Evolutionary conservation across 176 grass and related monocot species (phyloP).

Genomic region (Lolium multiflorum): DNA sequence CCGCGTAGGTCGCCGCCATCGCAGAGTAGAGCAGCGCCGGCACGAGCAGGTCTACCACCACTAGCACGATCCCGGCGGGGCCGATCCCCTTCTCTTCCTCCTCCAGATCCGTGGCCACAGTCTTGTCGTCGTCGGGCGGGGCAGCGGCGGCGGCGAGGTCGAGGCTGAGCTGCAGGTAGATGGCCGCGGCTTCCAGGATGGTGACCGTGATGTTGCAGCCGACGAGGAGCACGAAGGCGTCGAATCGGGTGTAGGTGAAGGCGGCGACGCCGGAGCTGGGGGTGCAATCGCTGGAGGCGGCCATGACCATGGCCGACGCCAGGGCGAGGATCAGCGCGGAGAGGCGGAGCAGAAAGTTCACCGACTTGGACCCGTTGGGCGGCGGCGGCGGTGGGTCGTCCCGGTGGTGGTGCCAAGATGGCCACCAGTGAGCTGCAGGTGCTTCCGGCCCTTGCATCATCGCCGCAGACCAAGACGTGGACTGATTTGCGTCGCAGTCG

Average conservation of each 20-base stretch:
- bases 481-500: too few relatives aligned
- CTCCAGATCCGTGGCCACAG: too few relatives aligned
- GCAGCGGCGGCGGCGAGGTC: too few relatives aligned
- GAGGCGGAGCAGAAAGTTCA: slow-evolving; percentile 34
- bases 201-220: slow-evolving; percentile 18
- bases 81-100: too few relatives aligned
- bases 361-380: slow-evolving; percentile 16
- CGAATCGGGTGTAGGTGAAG: slow-evolving; percentile 33
- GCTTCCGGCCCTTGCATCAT: too few relatives aligned
- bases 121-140: too few relatives aligned
- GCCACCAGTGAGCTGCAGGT: too few relatives aligned
- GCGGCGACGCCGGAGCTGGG: neutral
- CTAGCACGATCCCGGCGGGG: neutral
- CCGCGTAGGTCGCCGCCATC: neutral
- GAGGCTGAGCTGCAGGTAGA: slow-evolving; percentile 33
- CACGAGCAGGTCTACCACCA: slow-evolving; percentile 5
- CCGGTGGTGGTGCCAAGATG: too few relatives aligned
- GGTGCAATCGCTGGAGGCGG: slow-evolving; percentile 18
- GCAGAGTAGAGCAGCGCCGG: slow-evolving; percentile 30
- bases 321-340: neutral
- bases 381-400: neutral
- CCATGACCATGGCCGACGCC: slow-evolving; percentile 38
- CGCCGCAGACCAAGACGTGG: too few relatives aligned
- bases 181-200: slow-evolving; percentile 22
- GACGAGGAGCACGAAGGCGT: slow-evolving; percentile 32